Evolutionary conservation across 495 filamentous ascomycete species (phyloP).

Genomic region (Podospora anserina): DNA sequence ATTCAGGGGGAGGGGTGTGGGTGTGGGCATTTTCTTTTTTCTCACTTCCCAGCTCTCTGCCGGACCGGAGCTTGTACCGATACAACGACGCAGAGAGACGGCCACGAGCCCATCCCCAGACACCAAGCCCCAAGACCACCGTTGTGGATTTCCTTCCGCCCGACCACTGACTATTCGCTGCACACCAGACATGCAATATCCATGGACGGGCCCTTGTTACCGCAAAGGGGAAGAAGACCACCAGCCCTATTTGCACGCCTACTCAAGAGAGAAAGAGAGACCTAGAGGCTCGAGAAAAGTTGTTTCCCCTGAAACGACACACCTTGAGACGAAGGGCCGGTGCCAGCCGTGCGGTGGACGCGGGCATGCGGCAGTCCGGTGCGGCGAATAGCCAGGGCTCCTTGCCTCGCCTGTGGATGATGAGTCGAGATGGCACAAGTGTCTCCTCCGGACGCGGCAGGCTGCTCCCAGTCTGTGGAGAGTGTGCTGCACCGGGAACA

Average conservation of each 20-base stretch:
- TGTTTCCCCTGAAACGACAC: not conserved
- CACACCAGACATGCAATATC: not conserved
- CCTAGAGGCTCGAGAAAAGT: too few species aligned
- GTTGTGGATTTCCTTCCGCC: constrained; percentile 18
- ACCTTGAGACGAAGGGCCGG: not conserved
- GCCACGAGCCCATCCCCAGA: constrained; percentile 1
- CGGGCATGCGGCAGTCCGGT: not conserved
- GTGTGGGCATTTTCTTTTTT: constrained; percentile 7
- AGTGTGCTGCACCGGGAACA: not conserved
- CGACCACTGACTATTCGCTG: constrained; percentile 2
- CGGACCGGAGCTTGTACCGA: constrained; percentile 26
- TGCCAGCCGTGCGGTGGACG: not conserved
- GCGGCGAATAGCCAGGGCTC: not conserved
- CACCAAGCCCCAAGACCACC: not conserved
- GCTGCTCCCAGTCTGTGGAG: not conserved
- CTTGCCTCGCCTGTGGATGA: not conserved
- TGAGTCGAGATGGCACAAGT: not conserved
- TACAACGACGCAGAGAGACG: constrained; percentile 7
- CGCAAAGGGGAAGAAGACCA: not conserved
- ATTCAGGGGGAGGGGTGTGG: constrained; percentile 2
- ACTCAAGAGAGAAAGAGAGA: too few species aligned
- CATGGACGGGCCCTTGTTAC: not conserved
- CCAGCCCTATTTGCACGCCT: not conserved
- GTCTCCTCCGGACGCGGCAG: not conserved
- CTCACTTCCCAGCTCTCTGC: constrained; percentile 14